These are phyloP conservation scores for Emericellopsis atlantica DNA, from an alignment of 2,329 filamentous ascomycete species.

Conservation along the genomic window DNA sequence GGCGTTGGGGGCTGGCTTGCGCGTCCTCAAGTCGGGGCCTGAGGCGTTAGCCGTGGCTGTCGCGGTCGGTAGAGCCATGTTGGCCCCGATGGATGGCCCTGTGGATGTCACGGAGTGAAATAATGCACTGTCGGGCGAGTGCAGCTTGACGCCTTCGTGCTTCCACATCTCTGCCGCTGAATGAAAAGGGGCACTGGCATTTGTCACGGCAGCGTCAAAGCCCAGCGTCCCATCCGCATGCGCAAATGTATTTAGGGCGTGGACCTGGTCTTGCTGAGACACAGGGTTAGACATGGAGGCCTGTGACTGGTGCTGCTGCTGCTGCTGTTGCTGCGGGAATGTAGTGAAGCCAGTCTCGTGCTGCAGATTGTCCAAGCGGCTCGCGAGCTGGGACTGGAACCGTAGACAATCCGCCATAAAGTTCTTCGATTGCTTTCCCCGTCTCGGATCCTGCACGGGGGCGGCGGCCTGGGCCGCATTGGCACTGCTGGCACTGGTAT, in stretches of 20 bases:
- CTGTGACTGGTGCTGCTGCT: not conserved
- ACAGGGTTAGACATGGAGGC: slow-evolving; percentile 1
- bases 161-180: slow-evolving; percentile 6
- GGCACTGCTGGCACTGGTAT: no score
- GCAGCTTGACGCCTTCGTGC: slow-evolving; percentile 5
- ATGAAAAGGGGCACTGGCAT: no score
- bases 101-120: not conserved
- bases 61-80: not conserved
- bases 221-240: slow-evolving; percentile 6
- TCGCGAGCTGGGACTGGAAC: slow-evolving; percentile 11
- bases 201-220: slow-evolving; percentile 6
- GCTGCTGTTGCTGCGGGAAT: not conserved
- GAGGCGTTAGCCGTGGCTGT: not conserved
- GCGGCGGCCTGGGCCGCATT: no score
- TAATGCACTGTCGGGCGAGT: slow-evolving; percentile 1
- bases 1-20: slow-evolving; percentile 2
- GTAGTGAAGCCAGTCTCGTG: slow-evolving; percentile 5
- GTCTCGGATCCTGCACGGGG: not conserved
- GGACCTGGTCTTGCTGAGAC: slow-evolving; percentile 5
- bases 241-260: slow-evolving; percentile 5
- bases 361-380: slow-evolving; percentile 8
- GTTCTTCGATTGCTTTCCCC: slow-evolving; percentile 6
- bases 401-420: slow-evolving; percentile 12
- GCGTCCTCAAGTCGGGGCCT: not conserved
- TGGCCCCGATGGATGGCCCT: not conserved